Evolutionary conservation across 1,284 basidiomycete species (phyloP).

Genomic region (Kalmanozyma brasiliensis): DNA sequence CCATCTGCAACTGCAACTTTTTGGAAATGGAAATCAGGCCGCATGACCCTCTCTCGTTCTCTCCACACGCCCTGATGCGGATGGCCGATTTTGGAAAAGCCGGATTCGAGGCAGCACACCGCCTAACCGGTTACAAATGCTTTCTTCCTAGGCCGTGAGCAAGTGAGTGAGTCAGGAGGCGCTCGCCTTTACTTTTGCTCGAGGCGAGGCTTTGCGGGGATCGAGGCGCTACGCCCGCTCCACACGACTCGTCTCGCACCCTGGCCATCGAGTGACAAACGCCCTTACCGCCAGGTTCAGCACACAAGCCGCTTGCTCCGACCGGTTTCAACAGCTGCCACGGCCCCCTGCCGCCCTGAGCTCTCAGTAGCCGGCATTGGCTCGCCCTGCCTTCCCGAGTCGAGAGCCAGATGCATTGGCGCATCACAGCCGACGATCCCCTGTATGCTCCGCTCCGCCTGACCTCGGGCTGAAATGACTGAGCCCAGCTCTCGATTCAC

Average conservation of each 20-base stretch:
- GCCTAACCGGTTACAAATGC: constrained; percentile 18
- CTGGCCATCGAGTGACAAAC: neutral
- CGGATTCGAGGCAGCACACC: constrained; percentile 23
- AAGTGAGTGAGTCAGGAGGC: neutral
- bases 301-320: constrained; percentile 42
- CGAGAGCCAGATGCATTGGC: neutral
- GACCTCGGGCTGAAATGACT: neutral
- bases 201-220: constrained; percentile 18
- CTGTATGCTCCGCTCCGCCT: neutral
- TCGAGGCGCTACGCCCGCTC: constrained; percentile 27
- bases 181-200: too few relatives aligned
- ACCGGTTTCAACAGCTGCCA: constrained; percentile 26
- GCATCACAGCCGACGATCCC: neutral
- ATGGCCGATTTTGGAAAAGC: neutral
- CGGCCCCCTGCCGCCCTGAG: constrained; percentile 12
- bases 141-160: constrained; percentile 6
- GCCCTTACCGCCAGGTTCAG: neutral
- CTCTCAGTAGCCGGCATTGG: constrained; percentile 15
- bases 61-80: neutral
- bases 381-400: constrained; percentile 3
- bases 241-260: too few relatives aligned
- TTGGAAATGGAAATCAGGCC: neutral
- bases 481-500: too few relatives aligned
- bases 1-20: neutral
- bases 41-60: neutral